Conservation (phyloP, 2,329 filamentous ascomycete genomes). For the Juglanconis juglandina region DNA sequence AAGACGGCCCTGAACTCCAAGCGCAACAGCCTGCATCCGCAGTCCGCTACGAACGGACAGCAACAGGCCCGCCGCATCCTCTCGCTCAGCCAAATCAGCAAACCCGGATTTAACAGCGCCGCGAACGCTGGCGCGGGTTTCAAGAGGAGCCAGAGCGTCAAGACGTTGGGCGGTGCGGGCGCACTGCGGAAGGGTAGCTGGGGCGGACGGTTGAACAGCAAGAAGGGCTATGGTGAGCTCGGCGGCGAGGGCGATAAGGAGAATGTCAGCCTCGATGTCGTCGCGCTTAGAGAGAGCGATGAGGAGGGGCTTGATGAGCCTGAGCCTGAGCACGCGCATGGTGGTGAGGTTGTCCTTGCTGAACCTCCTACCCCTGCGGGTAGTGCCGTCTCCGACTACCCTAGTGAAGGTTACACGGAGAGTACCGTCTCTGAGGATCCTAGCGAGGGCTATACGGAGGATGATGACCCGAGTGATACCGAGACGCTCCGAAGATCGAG, state of each 20-base stretch:
- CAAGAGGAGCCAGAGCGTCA: constrained; percentile 75
- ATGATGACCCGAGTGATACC: constrained; percentile 45
- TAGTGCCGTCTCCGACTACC: not conserved
- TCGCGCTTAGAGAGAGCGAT: constrained; percentile 50
- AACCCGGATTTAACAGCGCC: constrained; percentile 32
- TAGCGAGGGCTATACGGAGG: constrained; percentile 3
- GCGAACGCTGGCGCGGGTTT: constrained; percentile 56
- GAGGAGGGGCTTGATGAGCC: constrained; percentile 47
- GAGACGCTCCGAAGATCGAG: constrained; percentile 48
- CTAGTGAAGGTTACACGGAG: not conserved
- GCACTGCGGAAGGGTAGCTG: constrained; percentile 66
- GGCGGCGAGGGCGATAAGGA: constrained; percentile 54
- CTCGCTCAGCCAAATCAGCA: constrained; percentile 86
- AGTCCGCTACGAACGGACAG: constrained; percentile 21
- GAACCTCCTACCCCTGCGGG: constrained; percentile 18
- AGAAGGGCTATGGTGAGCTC: constrained; percentile 50
- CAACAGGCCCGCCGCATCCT: constrained; percentile 71
- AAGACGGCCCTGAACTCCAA: constrained; percentile 54
- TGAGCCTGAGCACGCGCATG: constrained; percentile 23
- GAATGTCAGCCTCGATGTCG: constrained; percentile 31
- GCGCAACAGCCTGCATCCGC: constrained; percentile 47
- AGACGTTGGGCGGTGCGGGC: constrained; percentile 51
- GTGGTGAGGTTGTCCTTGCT: constrained; percentile 16
- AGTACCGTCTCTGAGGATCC: constrained; percentile 11
- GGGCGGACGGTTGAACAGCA: constrained; percentile 45